Base-by-base conservation (phyloP, 2,329 filamentous ascomycete species). In the Trichophaea hybrida region DNA sequence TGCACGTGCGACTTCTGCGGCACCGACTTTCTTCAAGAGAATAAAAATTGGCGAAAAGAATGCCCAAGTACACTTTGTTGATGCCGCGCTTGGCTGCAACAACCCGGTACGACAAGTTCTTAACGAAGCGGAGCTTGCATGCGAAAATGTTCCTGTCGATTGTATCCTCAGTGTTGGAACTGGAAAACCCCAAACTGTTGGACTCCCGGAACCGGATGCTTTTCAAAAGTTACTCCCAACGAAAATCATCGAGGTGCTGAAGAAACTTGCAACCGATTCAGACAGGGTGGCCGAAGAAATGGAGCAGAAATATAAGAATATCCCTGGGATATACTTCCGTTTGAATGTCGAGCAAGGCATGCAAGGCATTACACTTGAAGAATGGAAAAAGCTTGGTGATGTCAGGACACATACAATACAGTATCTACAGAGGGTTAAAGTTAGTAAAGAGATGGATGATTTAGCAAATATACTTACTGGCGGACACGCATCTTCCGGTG, bases 1-100 rank as follows among this genome's bases (percentile, higher is more conserved):
- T 7, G 68, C 62, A 5, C 63, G 68, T 8, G 68, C 68, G 1
- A 70, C 68, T 8, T 65, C 67, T 5, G 68, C 69, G 5, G 68
- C 69, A 1, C 65, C 69, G 0, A 64, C 53, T 0, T 66, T 69
- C 55, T 69, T 70, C 56, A 54, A 54, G 34, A 10, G n/a, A 13
- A n/a, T 54, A n/a, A 10, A n/a, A 34, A 54, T 54, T 1, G 51
- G 51, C 10, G n/a, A 17, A 13, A 33, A 15, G 8, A 31, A 8
- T 7, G 6, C 35, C 6, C 59, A 64, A 40, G 63, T 67, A 10
- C 64, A 66, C 4, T 70, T 68, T 35, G 55, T 70, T 15, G 69
- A 70, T 50, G 69, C 62, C 1, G 68, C 60, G 1, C 17, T 69
- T 2, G 62, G 63, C 8, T 68, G 62, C 43, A 69, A 70, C 17